Evolutionary conservation across 139 green algal species (phyloP).

Genomic region (Asterochloris erici): DNA sequence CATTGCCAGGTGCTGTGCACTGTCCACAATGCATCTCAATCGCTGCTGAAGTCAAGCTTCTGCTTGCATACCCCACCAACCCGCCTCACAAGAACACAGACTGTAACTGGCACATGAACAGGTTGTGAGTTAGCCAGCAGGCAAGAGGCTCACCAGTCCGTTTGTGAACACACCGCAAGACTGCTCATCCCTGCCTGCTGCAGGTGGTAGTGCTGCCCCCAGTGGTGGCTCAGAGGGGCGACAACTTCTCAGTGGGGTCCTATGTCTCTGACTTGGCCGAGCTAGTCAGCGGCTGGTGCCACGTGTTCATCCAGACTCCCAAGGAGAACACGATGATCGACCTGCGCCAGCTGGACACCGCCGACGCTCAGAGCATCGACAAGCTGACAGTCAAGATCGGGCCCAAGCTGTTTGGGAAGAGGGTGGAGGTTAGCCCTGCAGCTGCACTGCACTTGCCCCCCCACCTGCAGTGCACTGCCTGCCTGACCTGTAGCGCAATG

Average conservation of each 20-base stretch:
- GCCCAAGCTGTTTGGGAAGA: constrained; percentile 15
- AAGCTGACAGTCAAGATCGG: constrained; percentile 21
- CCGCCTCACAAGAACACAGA: no score
- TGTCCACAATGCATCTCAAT: no score
- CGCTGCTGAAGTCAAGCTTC: no score
- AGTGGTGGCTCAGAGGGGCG: neutral
- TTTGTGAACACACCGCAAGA: no score
- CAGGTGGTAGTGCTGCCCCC: constrained; percentile 22
- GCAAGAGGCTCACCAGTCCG: neutral
- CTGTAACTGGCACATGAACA: no score
- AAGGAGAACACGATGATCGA: neutral
- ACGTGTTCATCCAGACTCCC: constrained; percentile 17
- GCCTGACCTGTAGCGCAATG: no score
- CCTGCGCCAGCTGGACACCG: neutral
- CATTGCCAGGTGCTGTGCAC: no score
- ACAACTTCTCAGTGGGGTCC: constrained; percentile 12
- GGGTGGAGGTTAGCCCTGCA: constrained; percentile 8
- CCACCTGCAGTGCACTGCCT: no score
- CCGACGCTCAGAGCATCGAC: constrained; percentile 7
- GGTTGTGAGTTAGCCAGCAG: no score
- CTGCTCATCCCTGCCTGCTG: neutral
- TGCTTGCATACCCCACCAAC: no score
- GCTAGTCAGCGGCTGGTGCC: constrained; percentile 15
- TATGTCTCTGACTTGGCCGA: constrained; percentile 23
- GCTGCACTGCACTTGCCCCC: no score